Conservation (phyloP, 108 stramenopile genomes). For the Nitzschia sp. region DNA sequence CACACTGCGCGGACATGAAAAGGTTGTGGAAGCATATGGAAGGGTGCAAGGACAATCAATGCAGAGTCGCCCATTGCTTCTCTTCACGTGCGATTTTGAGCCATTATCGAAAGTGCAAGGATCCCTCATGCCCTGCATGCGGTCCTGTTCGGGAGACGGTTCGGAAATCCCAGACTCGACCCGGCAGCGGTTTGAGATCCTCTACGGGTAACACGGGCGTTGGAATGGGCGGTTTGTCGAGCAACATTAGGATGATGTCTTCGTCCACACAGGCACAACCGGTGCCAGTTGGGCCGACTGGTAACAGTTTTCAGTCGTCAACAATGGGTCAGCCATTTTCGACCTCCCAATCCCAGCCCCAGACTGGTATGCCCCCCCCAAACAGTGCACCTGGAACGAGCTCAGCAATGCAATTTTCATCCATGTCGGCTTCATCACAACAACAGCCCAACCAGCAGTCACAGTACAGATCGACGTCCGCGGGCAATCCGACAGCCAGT, state of each 20-base stretch:
- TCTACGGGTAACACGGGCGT: slow-evolving; percentile 3
- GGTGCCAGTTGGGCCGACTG: background rate
- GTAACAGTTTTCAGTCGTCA: slow-evolving; percentile 10
- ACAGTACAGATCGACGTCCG: background rate
- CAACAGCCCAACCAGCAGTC: background rate
- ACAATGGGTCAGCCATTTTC: slow-evolving; percentile 10
- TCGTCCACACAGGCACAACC: background rate
- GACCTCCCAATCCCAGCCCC: slow-evolving; percentile 21
- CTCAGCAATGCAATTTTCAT: slow-evolving; percentile 8
- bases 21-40: slow-evolving; percentile 98
- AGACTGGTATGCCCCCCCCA: slow-evolving; percentile 32
- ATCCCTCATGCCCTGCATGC: slow-evolving; percentile 90
- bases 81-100: slow-evolving; percentile 95
- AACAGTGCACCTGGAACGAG: background rate
- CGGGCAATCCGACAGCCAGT: background rate
- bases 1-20: slow-evolving; percentile 97
- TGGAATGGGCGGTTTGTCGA: background rate
- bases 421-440: background rate
- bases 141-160: slow-evolving; percentile 97
- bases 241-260: slow-evolving; percentile 10
- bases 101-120: slow-evolving; percentile 98
- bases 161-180: slow-evolving; percentile 52
- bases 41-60: slow-evolving; percentile 95
- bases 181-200: background rate
- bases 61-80: slow-evolving; percentile 94